phyloP scores from a whole-genome alignment of 2,329 filamentous ascomycete genomes.

The Alternaria sp. region DNA sequence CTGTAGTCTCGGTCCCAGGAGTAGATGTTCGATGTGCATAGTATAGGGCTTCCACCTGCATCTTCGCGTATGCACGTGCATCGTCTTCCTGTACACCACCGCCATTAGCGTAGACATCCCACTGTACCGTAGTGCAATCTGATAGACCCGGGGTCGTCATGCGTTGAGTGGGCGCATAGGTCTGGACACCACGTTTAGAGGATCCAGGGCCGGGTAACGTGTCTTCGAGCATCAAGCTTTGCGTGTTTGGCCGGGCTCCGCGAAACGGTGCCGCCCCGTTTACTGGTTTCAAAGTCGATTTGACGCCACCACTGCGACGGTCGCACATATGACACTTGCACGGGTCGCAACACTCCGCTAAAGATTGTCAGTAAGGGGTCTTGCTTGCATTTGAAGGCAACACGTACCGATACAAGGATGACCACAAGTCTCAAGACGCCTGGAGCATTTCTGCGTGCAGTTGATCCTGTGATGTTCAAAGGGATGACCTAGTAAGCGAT shows the following conservation, averaged over 20 bases:
- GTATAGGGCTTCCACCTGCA: slow-evolving; percentile 22
- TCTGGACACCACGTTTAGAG: not conserved
- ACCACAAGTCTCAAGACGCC: slow-evolving; percentile 33
- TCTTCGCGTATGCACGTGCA: slow-evolving; percentile 20
- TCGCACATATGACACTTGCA: slow-evolving; percentile 44
- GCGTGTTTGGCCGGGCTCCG: slow-evolving; percentile 4
- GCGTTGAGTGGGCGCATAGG: not conserved
- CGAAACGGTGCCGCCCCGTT: slow-evolving; percentile 10
- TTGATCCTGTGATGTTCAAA: slow-evolving; percentile 43
- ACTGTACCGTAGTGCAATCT: slow-evolving; percentile 14
- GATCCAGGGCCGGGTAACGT: slow-evolving; percentile 8
- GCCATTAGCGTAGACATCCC: slow-evolving; percentile 20
- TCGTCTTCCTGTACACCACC: slow-evolving; percentile 33
- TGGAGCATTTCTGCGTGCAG: slow-evolving; percentile 44
- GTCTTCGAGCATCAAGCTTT: slow-evolving; percentile 9
- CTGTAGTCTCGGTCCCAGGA: not conserved
- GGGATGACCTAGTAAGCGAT: not conserved
- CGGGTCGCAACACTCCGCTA: slow-evolving; percentile 38
- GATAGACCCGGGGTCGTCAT: not conserved
- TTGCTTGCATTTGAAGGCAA: not conserved
- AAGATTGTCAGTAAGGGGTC: slow-evolving; percentile 3
- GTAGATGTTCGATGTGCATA: slow-evolving; percentile 8
- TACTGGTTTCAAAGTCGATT: slow-evolving; percentile 36
- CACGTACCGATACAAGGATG: slow-evolving; percentile 39
- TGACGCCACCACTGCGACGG: slow-evolving; percentile 30